Conservation (phyloP, 2,329 filamentous ascomycete species). For the Metarhizium album region DNA sequence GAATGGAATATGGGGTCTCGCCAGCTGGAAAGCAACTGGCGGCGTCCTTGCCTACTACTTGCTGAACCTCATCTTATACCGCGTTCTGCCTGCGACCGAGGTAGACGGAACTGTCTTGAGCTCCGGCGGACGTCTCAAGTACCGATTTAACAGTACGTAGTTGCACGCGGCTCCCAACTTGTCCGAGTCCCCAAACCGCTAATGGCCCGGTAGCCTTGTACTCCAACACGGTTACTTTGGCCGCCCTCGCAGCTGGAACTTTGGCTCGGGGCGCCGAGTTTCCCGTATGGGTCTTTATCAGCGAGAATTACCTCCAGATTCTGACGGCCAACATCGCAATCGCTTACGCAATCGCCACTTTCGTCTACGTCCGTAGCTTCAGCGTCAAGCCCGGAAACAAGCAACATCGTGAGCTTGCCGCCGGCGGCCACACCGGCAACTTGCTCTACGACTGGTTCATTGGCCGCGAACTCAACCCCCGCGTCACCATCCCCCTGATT, state of each 20-base stretch:
- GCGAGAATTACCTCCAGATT: conserved; percentile 81
- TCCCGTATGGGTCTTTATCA: conserved; percentile 83
- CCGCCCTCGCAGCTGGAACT: conserved; percentile 64
- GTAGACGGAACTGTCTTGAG: conserved; percentile 59
- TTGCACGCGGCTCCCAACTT: neutral
- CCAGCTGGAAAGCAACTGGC: conserved; percentile 57
- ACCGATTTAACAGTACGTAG: conserved; percentile 63
- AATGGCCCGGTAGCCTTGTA: conserved; percentile 47
- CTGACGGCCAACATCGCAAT: conserved; percentile 75
- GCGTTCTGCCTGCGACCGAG: conserved; percentile 64
- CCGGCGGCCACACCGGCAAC: conserved; percentile 74
- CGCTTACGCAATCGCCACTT: conserved; percentile 60
- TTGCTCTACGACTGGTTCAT: conserved; percentile 94
- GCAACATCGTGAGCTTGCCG: conserved; percentile 65
- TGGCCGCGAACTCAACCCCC: conserved; percentile 87
- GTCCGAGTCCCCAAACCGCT: conserved; percentile 10
- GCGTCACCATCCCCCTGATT: conserved; percentile 64
- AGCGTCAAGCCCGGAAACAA: conserved; percentile 65
- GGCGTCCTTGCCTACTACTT: conserved; percentile 69
- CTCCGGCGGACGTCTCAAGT: conserved; percentile 65
- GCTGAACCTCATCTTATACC: conserved; percentile 63
- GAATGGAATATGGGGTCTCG: conserved; percentile 58
- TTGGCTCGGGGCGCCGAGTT: conserved; percentile 69
- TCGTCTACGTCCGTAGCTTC: conserved; percentile 76
- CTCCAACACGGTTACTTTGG: conserved; percentile 63